phyloP scores from a whole-genome alignment of 768 basidiomycete genomes.

The Phlebiopsis gigantea region DNA sequence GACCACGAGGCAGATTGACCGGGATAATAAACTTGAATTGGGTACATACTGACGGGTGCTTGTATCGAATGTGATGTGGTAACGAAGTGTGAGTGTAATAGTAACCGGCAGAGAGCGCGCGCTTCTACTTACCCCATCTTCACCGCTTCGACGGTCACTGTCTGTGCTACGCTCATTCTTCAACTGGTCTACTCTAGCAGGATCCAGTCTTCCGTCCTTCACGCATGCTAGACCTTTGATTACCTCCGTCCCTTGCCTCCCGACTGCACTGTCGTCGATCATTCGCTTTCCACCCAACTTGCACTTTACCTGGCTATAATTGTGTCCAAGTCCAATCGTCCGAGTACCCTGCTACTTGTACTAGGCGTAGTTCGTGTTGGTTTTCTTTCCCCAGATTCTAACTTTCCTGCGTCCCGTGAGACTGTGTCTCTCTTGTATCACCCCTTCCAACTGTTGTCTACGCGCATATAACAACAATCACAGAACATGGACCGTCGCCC shows the following conservation, averaged over 20 bases:
- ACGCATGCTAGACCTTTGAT: neutral
- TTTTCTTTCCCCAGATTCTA: too few relatives aligned
- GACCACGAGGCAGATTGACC: too few relatives aligned
- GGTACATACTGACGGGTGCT: too few relatives aligned
- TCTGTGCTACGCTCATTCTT: neutral
- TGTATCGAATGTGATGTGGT: too few relatives aligned
- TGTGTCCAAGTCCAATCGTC: neutral
- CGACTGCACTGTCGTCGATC: neutral
- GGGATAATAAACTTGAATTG: too few relatives aligned
- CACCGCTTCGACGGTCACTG: neutral
- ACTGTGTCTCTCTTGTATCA: conserved; percentile 2
- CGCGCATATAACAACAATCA: neutral
- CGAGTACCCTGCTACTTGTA: neutral
- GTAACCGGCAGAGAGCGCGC: too few relatives aligned
- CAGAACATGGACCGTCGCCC: conserved; percentile 2
- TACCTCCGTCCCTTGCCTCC: neutral
- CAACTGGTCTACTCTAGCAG: neutral
- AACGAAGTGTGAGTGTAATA: too few relatives aligned
- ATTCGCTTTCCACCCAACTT: neutral
- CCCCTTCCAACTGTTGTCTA: neutral
- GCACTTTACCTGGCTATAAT: conserved; percentile 1
- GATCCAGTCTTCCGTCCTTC: neutral
- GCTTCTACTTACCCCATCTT: neutral
- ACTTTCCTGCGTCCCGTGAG: too few relatives aligned
- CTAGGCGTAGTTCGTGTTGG: neutral